Conservation (phyloP, 495 filamentous ascomycete genomes). For the Sabuloglossum arenarium region DNA sequence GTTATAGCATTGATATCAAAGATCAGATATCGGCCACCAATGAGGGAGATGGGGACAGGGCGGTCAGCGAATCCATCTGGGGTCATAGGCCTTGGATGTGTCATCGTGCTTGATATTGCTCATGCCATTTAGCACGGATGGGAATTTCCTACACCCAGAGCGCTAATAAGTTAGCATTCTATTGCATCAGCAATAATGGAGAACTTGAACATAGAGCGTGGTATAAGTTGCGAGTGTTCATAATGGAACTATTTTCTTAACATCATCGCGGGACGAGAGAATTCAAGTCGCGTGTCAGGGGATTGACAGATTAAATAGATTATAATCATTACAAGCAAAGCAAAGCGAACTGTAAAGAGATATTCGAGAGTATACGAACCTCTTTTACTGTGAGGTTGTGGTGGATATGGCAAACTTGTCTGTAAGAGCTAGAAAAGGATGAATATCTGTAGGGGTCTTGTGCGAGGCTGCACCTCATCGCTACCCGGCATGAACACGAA, state of each 20-base stretch:
- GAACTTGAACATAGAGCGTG: not conserved
- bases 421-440: not conserved
- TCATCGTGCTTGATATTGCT: not conserved
- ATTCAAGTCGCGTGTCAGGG: not conserved
- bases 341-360: not conserved
- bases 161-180: not conserved
- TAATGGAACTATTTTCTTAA: not conserved
- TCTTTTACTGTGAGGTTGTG: not conserved
- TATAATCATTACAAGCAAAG: not conserved
- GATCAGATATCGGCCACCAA: slow-evolving; percentile 65
- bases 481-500: not conserved
- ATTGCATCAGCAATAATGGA: not conserved
- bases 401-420: not conserved
- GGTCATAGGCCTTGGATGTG: not conserved
- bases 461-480: not conserved
- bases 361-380: not conserved
- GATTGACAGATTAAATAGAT: slow-evolving; percentile 1
- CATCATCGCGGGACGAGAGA: not conserved
- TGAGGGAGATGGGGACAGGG: slow-evolving; percentile 63
- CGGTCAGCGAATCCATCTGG: slow-evolving; percentile 6
- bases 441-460: not conserved
- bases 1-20: slow-evolving; percentile 68
- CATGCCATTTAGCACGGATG: too few species aligned
- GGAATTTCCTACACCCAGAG: not conserved
- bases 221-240: not conserved